Percentiles rank a stretch among this genome's conserved stretches.
phyloP scores from a whole-genome alignment of 2,329 filamentous ascomycete species.

The Fusarium austroafricanum region DNA sequence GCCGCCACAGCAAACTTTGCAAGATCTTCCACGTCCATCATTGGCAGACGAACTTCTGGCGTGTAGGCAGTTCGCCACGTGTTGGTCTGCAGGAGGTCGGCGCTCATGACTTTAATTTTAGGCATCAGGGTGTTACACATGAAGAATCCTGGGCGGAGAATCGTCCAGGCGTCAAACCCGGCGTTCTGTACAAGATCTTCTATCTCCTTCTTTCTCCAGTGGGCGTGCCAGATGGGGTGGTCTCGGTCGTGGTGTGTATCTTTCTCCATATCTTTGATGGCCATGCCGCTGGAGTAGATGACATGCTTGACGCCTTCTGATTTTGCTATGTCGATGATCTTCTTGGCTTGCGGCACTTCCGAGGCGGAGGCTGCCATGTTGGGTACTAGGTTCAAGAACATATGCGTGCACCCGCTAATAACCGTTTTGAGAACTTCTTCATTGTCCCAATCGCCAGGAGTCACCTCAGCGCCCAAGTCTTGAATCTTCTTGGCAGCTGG shows the following conservation, averaged over 20 bases:
- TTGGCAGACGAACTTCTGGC: neutral
- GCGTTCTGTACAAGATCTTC: neutral
- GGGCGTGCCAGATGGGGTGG: neutral
- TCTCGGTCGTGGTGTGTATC: neutral
- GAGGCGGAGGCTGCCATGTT: conserved; percentile 1
- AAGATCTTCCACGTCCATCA: conserved; percentile 11
- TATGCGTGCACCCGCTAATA: neutral
- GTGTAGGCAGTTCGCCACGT: conserved; percentile 1
- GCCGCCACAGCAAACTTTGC: conserved; percentile 8
- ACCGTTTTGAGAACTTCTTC: neutral
- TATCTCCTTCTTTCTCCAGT: conserved; percentile 1
- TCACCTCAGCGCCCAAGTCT: neutral
- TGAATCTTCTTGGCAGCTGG: neutral
- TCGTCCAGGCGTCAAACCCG: conserved; percentile 11
- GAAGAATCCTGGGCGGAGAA: conserved; percentile 8
- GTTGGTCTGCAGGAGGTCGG: neutral
- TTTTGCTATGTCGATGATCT: neutral
- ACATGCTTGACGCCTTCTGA: neutral
- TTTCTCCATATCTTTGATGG: conserved; percentile 13
- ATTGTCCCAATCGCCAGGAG: neutral
- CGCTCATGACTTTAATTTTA: conserved; percentile 9
- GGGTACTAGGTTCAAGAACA: conserved; percentile 9
- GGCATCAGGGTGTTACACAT: conserved; percentile 19
- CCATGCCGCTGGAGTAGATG: conserved; percentile 16
- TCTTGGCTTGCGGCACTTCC: neutral